phyloP scores from a whole-genome alignment of 2,329 filamentous ascomycete genomes.

The Colletotrichum sp. region DNA sequence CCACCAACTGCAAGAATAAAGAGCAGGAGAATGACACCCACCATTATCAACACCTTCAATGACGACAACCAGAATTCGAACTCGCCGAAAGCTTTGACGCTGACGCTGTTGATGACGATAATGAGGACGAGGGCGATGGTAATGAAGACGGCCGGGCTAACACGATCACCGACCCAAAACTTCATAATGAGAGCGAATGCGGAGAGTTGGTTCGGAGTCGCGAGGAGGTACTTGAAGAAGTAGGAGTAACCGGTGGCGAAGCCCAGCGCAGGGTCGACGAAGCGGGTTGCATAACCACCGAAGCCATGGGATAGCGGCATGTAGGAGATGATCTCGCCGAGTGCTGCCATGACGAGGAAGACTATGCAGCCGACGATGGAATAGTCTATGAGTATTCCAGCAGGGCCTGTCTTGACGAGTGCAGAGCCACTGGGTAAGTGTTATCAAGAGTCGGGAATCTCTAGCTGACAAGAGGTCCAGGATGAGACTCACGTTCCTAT shows the following conservation, averaged over 20 bases:
- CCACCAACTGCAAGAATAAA: slow-evolving; percentile 45
- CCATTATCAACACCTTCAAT: slow-evolving; percentile 49
- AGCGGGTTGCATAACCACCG: slow-evolving; percentile 68
- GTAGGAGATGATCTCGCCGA: slow-evolving; percentile 38
- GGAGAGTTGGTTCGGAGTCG: slow-evolving; percentile 42
- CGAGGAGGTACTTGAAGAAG: slow-evolving; percentile 20
- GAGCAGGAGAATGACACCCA: slow-evolving; percentile 41
- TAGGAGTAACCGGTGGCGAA: slow-evolving; percentile 15
- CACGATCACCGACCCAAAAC: slow-evolving; percentile 5
- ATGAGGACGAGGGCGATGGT: slow-evolving; percentile 19
- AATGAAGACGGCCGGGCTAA: slow-evolving; percentile 18
- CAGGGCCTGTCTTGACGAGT: slow-evolving; percentile 52
- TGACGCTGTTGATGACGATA: slow-evolving; percentile 51
- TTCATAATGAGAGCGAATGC: slow-evolving; percentile 35
- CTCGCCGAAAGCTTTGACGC: slow-evolving; percentile 36
- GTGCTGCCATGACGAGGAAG: slow-evolving; percentile 57
- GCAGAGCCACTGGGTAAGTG: slow-evolving; percentile 40
- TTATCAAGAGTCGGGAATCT: neutral
- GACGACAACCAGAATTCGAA: slow-evolving; percentile 51
- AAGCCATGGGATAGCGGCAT: slow-evolving; percentile 51
- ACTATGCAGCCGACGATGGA: slow-evolving; percentile 52
- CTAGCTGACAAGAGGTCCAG: neutral
- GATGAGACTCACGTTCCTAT: slow-evolving; percentile 43
- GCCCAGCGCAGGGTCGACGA: slow-evolving; percentile 50
- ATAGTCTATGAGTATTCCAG: slow-evolving; percentile 43